Evolutionary conservation across 352 stramenopile genomes (phyloP).

Genomic region (Albugo laibachii): DNA sequence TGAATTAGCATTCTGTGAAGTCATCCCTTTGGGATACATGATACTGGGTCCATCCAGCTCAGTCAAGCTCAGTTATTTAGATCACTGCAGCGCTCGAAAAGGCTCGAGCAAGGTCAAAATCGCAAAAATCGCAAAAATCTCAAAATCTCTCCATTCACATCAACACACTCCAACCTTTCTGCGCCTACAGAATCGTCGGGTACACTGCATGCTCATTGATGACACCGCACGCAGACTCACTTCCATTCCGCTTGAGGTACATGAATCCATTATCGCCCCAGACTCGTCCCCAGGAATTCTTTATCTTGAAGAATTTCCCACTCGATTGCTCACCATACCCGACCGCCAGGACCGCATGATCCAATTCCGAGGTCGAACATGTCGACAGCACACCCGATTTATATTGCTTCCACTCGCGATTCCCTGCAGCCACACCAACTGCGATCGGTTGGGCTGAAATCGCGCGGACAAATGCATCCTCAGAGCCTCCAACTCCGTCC

Average conservation of each 20-base stretch:
- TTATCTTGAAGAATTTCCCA: conserved; percentile 7
- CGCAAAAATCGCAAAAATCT: no score
- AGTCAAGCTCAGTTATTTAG: no score
- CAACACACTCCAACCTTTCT: no score
- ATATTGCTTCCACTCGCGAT: conserved; percentile 10
- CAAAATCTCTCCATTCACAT: no score
- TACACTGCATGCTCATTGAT: conserved; percentile 6
- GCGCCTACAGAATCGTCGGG: conserved; percentile 3
- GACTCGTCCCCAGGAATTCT: conserved; percentile 10
- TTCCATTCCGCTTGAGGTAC: not conserved
- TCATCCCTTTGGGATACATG: no score
- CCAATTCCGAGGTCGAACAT: conserved; percentile 5
- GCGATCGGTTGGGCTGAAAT: conserved; percentile 1
- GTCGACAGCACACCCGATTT: not conserved
- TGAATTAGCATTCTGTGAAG: no score
- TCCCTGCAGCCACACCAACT: conserved; percentile 5
- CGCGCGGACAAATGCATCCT: not conserved
- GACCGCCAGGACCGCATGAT: conserved; percentile 13
- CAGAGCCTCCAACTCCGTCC: not conserved
- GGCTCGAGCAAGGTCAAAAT: no score
- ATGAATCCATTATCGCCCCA: conserved; percentile 15
- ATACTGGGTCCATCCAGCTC: no score
- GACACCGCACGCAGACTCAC: conserved; percentile 1
- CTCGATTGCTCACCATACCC: conserved; percentile 1
- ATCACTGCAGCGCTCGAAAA: no score